A percentile compares a stretch with the other conserved stretches of the same genome.
Conservation (phyloP, 768 basidiomycete genomes). For the Tephrocybe rancida region DNA sequence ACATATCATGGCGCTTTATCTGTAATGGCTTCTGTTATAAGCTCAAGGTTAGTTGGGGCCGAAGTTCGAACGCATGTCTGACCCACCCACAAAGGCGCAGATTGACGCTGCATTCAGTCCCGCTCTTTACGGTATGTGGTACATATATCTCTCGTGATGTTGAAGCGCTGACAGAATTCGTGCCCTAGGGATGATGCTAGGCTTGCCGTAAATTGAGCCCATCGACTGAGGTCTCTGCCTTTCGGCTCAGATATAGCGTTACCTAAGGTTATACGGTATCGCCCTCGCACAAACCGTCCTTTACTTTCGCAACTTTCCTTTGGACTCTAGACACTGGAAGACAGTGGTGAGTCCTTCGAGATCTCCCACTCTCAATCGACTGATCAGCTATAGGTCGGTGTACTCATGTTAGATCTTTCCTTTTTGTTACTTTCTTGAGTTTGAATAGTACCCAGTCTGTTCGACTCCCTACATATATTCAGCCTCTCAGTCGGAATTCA, state of each 20-base stretch:
- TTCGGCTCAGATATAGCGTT: background rate
- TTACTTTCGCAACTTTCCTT: slow-evolving; percentile 2
- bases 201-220: background rate
- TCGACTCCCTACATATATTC: background rate
- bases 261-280: background rate
- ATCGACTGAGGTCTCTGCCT: background rate
- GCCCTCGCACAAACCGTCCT: slow-evolving; percentile 2
- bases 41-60: too few relatives aligned
- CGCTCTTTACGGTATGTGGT: background rate
- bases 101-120: background rate
- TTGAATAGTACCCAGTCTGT: too few relatives aligned
- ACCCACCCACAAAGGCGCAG: background rate
- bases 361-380: background rate
- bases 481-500: background rate
- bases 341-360: background rate
- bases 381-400: background rate
- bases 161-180: background rate
- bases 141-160: background rate
- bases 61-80: background rate
- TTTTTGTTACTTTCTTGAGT: background rate
- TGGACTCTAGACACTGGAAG: background rate
- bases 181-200: background rate
- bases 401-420: background rate
- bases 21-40: too few relatives aligned
- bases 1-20: too few relatives aligned